Base-by-base conservation (phyloP, 306 rosid species). In the Arachis stenosperma region DNA sequence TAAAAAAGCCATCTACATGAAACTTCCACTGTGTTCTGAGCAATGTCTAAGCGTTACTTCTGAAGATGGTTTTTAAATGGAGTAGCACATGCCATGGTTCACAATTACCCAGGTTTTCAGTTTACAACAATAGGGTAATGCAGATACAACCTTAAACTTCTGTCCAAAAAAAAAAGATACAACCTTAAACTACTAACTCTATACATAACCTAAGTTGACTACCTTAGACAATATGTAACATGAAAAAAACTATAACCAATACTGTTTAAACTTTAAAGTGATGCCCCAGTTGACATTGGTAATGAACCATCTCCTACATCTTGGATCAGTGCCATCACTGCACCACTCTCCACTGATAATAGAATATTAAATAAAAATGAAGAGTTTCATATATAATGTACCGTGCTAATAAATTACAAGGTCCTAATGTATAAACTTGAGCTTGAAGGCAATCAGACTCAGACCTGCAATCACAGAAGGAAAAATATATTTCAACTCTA, bases 331-430 rank as follows among this genome's bases (percentile, higher is more conserved):
- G 36, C 48, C 80, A 64, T 8, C 51, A 33, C 3, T 62, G 29
- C 56, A 53, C 69, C 39, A 68, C 71, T 51, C 7, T 5, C 11
- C 8, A 58, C n/a, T 13, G 74, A 73, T 61, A 78, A 77, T 64
- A 77, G 52, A 58, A 58, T 79, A 61, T 58, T 60, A 79, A 68
- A 63, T 58, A 65, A 46, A 46, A 39, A 17, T 46, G 27, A 75
- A 61, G 61, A 42, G 70, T 50, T 64, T 74, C 56, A n/a, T 59
- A 43, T 56, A 58, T 69, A 74, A 64, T 75, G 52, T 59, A 70
- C 75, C 36, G 30, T 37, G 60, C 39, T 15, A 60, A 65, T 78
- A 59, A 69, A 69, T 62, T 51, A 55, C 22, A 75, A 47, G 40
- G 46, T 44, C 57, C 33, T 55, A 6, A 61, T 27, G n/a, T 44